phyloP scores from a whole-genome alignment of 192 early-diverging fungal genomes.

The Backusella sp. region DNA sequence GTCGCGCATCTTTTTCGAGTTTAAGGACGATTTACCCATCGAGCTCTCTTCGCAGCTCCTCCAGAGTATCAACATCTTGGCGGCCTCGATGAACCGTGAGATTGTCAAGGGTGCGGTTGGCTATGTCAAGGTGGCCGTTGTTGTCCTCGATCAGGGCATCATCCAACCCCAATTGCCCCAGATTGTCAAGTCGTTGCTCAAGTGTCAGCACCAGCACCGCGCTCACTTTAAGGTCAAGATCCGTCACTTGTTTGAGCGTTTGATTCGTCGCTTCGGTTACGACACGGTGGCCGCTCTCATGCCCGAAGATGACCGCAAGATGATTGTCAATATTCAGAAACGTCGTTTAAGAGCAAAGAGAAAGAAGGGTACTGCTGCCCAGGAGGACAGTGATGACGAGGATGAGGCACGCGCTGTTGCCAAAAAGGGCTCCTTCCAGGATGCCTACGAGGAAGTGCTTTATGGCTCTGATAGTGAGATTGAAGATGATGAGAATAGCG shows the following conservation, averaged over 20 bases:
- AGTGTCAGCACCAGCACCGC: conserved; percentile 84
- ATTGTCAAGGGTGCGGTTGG: conserved; percentile 89
- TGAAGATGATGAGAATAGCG: conserved; percentile 57
- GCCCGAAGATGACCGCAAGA: conserved; percentile 85
- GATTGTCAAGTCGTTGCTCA: conserved; percentile 74
- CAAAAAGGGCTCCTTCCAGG: conserved; percentile 61
- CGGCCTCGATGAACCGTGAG: conserved; percentile 81
- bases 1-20: conserved; percentile 90
- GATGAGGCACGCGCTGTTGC: conserved; percentile 46
- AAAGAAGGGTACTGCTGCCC: conserved; percentile 53
- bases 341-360: conserved; percentile 83
- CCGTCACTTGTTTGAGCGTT: conserved; percentile 89
- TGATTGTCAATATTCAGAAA: conserved; percentile 92
- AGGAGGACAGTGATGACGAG: conserved; percentile 45
- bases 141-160: conserved; percentile 69
- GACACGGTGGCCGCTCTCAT: conserved; percentile 78
- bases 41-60: conserved; percentile 73
- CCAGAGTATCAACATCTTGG: conserved; percentile 77
- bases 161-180: conserved; percentile 69
- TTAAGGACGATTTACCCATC: conserved; percentile 66
- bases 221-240: conserved; percentile 89
- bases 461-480: conserved; percentile 94
- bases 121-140: conserved; percentile 89
- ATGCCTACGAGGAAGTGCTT: conserved; percentile 84
- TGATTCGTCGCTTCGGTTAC: conserved; percentile 79